Base-by-base conservation (phyloP, 768 basidiomycete genomes). In the Boletus rubroflammeus region DNA sequence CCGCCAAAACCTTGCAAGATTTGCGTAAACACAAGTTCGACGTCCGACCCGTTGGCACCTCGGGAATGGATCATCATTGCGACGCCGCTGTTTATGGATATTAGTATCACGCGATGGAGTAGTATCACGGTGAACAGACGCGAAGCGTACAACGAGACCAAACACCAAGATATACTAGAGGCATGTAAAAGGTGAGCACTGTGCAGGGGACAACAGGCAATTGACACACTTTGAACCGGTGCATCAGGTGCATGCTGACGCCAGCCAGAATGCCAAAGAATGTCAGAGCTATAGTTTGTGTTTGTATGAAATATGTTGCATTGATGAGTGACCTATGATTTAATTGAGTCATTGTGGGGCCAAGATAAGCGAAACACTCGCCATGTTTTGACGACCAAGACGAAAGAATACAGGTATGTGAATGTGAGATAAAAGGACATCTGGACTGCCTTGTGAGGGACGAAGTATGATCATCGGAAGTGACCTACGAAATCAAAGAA, bases 1-100 rank as follows among this genome's bases (percentile, higher is more conserved):
- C 88, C 88, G 17, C 88, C 88, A 9, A 84, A 71, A 44, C 88
- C 88, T 70, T 89, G 88, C 15, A 91, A 73, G 47, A 89, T 68
- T 60, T 91, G 88, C 21, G 79, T 81, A 70, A 80, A 75, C 5
- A 89, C 82, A 28, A 89, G 75, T 57, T 81, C 80, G 2, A 75
- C 76, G 32, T 77, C 74, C 31, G 75, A 79, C 0, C 75, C 80
- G 34, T 81, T 72, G 3, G 84, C 80, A 14, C 86, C 86, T 17
- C 84, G 79, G 5, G 86, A 84, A 61, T 81, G 80, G 56, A 90
- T 80, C 87, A 88, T 89, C 25, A 87, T 69, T 9, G 78, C 80
- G 17, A 83, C 82, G 10, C 86, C 88, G 23, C 78, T 79, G 58
- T 43, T n/a, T 6, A 32, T 32, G 17, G 25, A 44, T 46, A 26